These are phyloP conservation scores for Diaporthe ampelina DNA, from an alignment of 2,329 filamentous ascomycete species.

Conservation along the genomic window DNA sequence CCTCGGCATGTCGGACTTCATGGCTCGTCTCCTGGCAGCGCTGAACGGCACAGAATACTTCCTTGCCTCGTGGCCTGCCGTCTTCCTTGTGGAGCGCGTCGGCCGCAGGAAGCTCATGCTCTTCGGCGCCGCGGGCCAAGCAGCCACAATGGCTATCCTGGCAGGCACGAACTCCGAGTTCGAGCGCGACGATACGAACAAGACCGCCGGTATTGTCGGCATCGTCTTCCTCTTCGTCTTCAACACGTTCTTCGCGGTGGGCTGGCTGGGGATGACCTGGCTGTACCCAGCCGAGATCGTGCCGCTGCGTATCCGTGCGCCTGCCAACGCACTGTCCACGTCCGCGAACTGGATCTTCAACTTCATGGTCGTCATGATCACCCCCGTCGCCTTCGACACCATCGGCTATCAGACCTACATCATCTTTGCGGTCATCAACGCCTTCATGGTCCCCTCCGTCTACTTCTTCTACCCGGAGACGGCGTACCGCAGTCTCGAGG, in stretches of 20 bases:
- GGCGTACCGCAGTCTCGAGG: constrained; percentile 73
- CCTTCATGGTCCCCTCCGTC: constrained; percentile 68
- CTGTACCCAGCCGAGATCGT: constrained; percentile 71
- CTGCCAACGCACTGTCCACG: constrained; percentile 69
- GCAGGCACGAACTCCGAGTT: constrained; percentile 55
- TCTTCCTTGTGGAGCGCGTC: constrained; percentile 75
- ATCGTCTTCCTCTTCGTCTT: constrained; percentile 64
- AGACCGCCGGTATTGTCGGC: constrained; percentile 48
- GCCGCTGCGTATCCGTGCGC: constrained; percentile 64
- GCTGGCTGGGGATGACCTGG: constrained; percentile 70
- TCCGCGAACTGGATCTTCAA: constrained; percentile 75
- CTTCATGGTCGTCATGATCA: constrained; percentile 75
- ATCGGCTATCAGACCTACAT: constrained; percentile 74
- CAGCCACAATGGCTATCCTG: constrained; percentile 75
- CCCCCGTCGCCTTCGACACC: constrained; percentile 68
- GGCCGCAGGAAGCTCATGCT: constrained; percentile 81
- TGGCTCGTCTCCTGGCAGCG: constrained; percentile 70
- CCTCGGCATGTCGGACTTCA: constrained; percentile 65
- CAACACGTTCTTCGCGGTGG: constrained; percentile 66
- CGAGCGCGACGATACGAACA: constrained; percentile 44
- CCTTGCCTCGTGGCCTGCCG: constrained; percentile 70
- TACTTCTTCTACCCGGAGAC: constrained; percentile 78
- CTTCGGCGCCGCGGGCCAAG: constrained; percentile 75
- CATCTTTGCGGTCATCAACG: constrained; percentile 77
- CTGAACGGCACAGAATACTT: constrained; percentile 65